Evolutionary conservation across 164 flowering plant genomes (phyloP).

Genomic region (Berberis vulgaris): DNA sequence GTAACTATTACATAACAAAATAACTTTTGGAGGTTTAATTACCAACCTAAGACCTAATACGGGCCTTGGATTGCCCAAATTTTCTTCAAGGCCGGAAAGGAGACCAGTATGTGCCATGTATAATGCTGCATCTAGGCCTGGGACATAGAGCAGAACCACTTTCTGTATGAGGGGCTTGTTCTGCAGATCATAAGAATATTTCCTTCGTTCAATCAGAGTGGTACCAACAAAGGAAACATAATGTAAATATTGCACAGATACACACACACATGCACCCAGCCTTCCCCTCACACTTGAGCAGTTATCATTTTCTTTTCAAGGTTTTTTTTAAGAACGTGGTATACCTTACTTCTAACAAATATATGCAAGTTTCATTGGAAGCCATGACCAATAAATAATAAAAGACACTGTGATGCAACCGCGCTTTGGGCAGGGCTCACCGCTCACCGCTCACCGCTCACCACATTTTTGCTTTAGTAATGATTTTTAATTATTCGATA

Average conservation of each 20-base stretch:
- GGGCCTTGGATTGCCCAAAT: slow-evolving; percentile 77
- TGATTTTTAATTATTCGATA: no score
- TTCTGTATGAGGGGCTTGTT: slow-evolving; percentile 92
- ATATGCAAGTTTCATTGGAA: no score
- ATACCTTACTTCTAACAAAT: no score
- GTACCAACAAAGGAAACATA: background rate
- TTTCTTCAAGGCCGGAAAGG: slow-evolving; percentile 50
- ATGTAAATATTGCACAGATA: background rate
- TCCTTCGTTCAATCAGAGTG: background rate
- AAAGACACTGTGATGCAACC: no score
- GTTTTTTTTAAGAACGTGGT: no score
- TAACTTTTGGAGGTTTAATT: background rate
- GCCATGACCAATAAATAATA: no score
- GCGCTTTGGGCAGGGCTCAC: no score
- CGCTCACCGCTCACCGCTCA: no score
- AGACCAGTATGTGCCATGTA: slow-evolving; percentile 64
- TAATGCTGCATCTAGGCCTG: slow-evolving; percentile 94
- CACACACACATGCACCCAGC: background rate
- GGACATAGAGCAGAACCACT: slow-evolving; percentile 87
- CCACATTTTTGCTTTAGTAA: no score
- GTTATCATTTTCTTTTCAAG: no score
- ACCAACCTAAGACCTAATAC: slow-evolving; percentile 87
- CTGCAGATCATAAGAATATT: slow-evolving; percentile 42
- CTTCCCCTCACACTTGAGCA: no score
- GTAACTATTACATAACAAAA: background rate